phyloP scores from a whole-genome alignment of 192 early-diverging fungal species.

The Dimargaris cristalligena region DNA sequence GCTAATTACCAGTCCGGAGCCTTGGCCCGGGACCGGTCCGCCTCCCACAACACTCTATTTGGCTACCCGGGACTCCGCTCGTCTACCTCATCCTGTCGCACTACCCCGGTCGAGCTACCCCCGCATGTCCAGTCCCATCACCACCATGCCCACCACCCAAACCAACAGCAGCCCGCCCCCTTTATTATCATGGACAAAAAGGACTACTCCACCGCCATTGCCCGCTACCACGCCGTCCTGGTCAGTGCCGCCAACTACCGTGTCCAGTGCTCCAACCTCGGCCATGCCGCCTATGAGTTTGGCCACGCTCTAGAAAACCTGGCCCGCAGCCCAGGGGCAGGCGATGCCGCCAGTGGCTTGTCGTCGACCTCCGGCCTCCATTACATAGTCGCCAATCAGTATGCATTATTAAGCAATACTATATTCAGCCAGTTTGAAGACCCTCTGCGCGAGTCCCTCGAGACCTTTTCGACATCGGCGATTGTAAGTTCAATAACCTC shows the following conservation, averaged over 20 bases:
- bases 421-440: neutral
- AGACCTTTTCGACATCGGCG: neutral
- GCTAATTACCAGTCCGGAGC: too few relatives aligned
- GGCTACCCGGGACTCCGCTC: too few relatives aligned
- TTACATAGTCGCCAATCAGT: constrained; percentile 9
- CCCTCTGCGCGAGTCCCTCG: neutral
- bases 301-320: constrained; percentile 2
- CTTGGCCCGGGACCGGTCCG: too few relatives aligned
- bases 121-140: too few relatives aligned
- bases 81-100: too few relatives aligned
- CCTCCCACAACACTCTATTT: too few relatives aligned
- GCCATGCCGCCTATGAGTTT: constrained; percentile 4
- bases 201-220: neutral
- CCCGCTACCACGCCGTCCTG: constrained; percentile 1
- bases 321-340: neutral
- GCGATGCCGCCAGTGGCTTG: neutral
- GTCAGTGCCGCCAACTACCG: neutral
- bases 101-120: too few relatives aligned
- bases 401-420: neutral
- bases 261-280: constrained; percentile 3
- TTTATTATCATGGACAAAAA: constrained; percentile 6
- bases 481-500: too few relatives aligned
- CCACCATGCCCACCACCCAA: too few relatives aligned
- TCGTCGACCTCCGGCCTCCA: constrained; percentile 4
- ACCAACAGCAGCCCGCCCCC: too few relatives aligned